These are phyloP conservation scores for Kalmusia sp. DNA, from an alignment of 2,329 filamentous ascomycete species.

Conservation along the genomic window DNA sequence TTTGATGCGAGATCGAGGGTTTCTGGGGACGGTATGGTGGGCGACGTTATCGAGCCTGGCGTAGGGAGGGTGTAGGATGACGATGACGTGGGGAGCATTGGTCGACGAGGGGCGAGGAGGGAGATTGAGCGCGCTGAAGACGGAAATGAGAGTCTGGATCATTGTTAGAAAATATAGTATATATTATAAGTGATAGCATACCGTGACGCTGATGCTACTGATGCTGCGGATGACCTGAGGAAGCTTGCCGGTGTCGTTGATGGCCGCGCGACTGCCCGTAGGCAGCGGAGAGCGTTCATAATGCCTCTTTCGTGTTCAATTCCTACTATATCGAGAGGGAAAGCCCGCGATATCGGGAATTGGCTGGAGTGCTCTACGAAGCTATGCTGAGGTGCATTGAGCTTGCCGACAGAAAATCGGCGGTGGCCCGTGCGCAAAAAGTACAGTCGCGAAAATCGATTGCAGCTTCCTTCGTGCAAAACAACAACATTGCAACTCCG, in stretches of 20 bases:
- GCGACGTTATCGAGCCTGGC: slow-evolving; percentile 22
- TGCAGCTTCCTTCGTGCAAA: slow-evolving; percentile 7
- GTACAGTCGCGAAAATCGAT: slow-evolving; percentile 20
- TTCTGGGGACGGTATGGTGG: slow-evolving; percentile 20
- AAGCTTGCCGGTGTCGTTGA: slow-evolving; percentile 22
- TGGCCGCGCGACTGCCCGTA: slow-evolving; percentile 33
- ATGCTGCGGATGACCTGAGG: slow-evolving; percentile 29
- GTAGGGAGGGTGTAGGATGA: slow-evolving; percentile 22
- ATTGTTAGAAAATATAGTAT: background rate
- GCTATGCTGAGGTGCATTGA: slow-evolving; percentile 19
- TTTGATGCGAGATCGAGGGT: slow-evolving; percentile 45
- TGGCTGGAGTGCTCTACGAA: background rate
- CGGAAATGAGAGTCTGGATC: slow-evolving; percentile 12
- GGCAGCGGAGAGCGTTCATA: slow-evolving; percentile 45
- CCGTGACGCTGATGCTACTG: slow-evolving; percentile 28
- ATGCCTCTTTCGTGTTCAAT: slow-evolving; percentile 6
- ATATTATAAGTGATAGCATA: slow-evolving; percentile 15
- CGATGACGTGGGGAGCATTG: slow-evolving; percentile 29
- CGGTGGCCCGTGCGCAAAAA: slow-evolving; percentile 40
- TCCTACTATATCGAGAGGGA: slow-evolving; percentile 3
- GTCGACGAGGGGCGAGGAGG: slow-evolving; percentile 34
- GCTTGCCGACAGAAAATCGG: slow-evolving; percentile 19
- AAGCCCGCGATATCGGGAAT: no score
- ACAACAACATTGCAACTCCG: background rate
- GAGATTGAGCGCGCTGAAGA: slow-evolving; percentile 33